Evolutionary conservation across 139 green algal genomes (phyloP).

Genomic region (Picochlorum sp.): DNA sequence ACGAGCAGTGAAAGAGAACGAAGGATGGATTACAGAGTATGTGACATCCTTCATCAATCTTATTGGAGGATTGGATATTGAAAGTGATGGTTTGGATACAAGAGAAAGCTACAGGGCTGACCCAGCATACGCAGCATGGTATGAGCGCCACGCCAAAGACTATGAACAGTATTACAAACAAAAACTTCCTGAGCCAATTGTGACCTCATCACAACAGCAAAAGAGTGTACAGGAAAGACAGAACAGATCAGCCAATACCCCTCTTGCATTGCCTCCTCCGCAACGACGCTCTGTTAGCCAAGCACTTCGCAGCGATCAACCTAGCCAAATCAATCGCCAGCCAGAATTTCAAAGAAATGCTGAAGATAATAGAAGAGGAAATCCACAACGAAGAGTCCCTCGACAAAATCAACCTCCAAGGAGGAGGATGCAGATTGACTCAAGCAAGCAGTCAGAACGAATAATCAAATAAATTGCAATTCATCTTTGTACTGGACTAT

Average conservation of each 20-base stretch:
- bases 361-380: no score
- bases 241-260: neutral
- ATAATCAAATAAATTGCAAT: no score
- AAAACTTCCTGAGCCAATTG: neutral
- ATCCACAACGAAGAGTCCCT: no score
- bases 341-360: neutral
- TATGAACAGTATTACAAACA: constrained; percentile 13
- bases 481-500: no score
- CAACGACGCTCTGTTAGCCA: constrained; percentile 7
- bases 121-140: constrained; percentile 21
- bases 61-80: constrained; percentile 3
- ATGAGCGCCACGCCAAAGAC: constrained; percentile 8
- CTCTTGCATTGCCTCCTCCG: constrained; percentile 22
- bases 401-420: no score
- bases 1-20: constrained; percentile 21
- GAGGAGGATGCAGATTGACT: no score
- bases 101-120: constrained; percentile 8
- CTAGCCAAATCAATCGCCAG: neutral
- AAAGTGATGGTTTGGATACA: neutral
- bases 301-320: constrained; percentile 11
- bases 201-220: neutral
- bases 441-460: no score
- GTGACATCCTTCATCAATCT: constrained; percentile 8
- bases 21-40: constrained; percentile 14
- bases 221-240: neutral